Conservation (phyloP, 257 asterid genomes). For the Sherardia arvensis region DNA sequence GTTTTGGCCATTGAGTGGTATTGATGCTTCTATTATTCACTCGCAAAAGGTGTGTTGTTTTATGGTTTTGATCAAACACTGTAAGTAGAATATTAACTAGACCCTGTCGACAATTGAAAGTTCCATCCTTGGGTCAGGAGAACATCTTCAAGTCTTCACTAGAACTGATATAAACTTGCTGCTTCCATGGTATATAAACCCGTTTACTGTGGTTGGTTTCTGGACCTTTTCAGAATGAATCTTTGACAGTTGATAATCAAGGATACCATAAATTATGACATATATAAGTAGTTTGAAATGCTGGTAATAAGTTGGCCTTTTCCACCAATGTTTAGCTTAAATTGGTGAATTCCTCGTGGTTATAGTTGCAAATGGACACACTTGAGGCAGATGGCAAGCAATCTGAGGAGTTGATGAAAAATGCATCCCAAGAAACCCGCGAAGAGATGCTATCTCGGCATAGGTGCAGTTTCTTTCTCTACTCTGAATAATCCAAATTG, state of each 20-base stretch:
- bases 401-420: constrained; percentile 31
- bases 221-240: too few relatives aligned
- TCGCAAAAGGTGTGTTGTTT: too few relatives aligned
- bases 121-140: neutral
- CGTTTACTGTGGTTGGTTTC: too few relatives aligned
- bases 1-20: neutral
- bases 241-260: too few relatives aligned
- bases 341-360: neutral
- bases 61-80: too few relatives aligned
- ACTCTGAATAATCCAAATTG: neutral
- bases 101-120: too few relatives aligned
- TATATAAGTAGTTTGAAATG: too few relatives aligned
- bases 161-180: neutral
- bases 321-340: neutral
- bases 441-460: constrained; percentile 72
- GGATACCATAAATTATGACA: too few relatives aligned
- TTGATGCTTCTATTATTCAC: too few relatives aligned
- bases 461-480: constrained; percentile 17
- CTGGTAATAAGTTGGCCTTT: too few relatives aligned
- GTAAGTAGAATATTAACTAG: too few relatives aligned
- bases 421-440: constrained; percentile 31
- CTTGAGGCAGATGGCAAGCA: constrained; percentile 27
- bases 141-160: neutral
- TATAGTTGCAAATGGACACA: constrained; percentile 30
- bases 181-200: too few relatives aligned